Base-by-base conservation (phyloP, 257 asterid genomes). In the Nicotiana sylvestris region DNA sequence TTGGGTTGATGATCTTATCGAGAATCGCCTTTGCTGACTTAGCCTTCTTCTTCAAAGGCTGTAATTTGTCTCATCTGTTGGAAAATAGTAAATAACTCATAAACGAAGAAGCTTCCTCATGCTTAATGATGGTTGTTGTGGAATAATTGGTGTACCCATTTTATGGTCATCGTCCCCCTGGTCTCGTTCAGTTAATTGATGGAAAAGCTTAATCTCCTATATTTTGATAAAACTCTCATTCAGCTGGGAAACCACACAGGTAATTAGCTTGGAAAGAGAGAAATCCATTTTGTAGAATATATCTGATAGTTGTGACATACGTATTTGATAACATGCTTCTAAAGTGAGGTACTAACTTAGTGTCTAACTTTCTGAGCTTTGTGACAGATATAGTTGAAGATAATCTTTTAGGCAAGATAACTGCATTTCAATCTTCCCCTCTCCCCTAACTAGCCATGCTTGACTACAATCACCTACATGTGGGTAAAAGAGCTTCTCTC, bases 251-350 rank as follows among this genome's bases (percentile, higher is more conserved):
- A 39, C n/a, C 33, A 11, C 57, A 10, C 57, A n/a, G 78, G 32
- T 70, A 70, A 32, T 70, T 43, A 39, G 78, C 35, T 70, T 70
- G 21, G 39, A 74, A 74, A 74, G 80, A 74, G 80, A 46, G 43
- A 49, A 46, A 46, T 74, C 39, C 62, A 25, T 57, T 74, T 46
- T 74, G 25, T 74, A n/a, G 39, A 74, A 25, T 49, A 74, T 74
- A 27, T 49, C 51, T 74, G 80, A 29, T 49, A 49, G 51, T 74
- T 49, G 62, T 74, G 80, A 74, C 62, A 49, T 60, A 3, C 15
- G 13, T 27, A 12, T 74, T 70, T 74, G 62, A 46, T 25, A 53
- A 13, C 79, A 72, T 49, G 37, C 78, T 70, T 70, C 35, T 70
- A 43, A 46, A 72, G 61, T 21, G 61, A 49, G 79, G 13, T 30